Base-by-base conservation (phyloP, 108 stramenopile species). In the Fistulifera solaris region DNA sequence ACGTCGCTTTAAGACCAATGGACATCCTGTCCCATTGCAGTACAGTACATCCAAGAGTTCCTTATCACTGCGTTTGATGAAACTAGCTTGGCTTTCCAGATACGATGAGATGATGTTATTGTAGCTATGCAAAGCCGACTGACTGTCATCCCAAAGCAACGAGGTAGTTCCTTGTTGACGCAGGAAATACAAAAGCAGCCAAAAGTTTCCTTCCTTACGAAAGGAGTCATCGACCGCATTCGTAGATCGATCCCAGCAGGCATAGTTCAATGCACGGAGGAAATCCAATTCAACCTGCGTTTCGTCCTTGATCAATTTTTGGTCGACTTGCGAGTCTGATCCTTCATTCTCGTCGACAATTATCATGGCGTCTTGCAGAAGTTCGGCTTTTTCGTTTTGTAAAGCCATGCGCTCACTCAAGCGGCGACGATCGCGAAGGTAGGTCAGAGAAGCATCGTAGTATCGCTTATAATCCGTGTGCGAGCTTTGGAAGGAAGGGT, bases 201-300 rank as follows among this genome's bases (percentile, higher is more conserved):
- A 87, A 17, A 76, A 66, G 52, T 87, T 75, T 17, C 81, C 79
- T 54, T 87, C 81, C 26, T 64, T 26, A 3, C 23, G 42, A 10
- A 19, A 17, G 38, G 39, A 45, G 6, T 18, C 28, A 28, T 18
- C 27, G 11, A 17, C 7, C 7, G 10, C 65, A 27, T 51, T 31
- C 13, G 23, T 28, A 22, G 28, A 19, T 11, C 54, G 23, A 25
- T 54, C 49, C 24, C 56, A 56, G 60, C 52, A 48, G 40, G 60
- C 44, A 26, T 38, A 58, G 7, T 48, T 15, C 26, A 56, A 40
- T 13, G 66, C 46, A 24, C 18, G 48, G 49, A 78, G 47, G 38
- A 66, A 83, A 38, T 73, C 78, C 48, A 79, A 40, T 47, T 83
- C 77, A 3, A 63, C 63, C 24, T 43, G 52, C n/a, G 43, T 40